A percentile compares a stretch with the other conserved stretches of the same genome.
Evolutionary conservation across 2,329 filamentous ascomycete genomes (phyloP).

Genomic region (Calonectria naviculata): DNA sequence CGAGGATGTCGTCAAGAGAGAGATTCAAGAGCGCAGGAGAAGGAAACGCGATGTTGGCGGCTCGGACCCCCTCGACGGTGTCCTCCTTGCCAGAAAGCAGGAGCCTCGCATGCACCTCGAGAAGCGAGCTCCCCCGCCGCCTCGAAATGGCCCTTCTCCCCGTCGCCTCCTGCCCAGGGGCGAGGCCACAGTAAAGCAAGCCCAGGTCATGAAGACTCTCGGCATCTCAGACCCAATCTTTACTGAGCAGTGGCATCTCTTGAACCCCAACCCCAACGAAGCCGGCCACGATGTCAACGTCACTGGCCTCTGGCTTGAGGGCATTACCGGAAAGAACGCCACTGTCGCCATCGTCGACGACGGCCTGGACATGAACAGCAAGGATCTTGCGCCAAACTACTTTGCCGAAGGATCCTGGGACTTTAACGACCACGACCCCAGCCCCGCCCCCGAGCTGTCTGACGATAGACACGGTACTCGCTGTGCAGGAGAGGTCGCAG

Average conservation of each 20-base stretch:
- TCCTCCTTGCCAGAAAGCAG: constrained; percentile 85
- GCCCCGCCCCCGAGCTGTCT: constrained; percentile 83
- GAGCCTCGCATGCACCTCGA: constrained; percentile 61
- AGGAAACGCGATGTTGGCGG: constrained; percentile 69
- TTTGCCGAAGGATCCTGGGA: constrained; percentile 94
- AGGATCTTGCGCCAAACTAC: constrained; percentile 93
- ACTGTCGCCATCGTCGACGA: constrained; percentile 97
- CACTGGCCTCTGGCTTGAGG: constrained; percentile 91
- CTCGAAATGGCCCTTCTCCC: constrained; percentile 25
- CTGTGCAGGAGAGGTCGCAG: constrained; percentile 93
- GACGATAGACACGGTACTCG: constrained; percentile 94
- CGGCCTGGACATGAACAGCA: constrained; percentile 94
- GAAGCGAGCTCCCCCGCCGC: constrained; percentile 61
- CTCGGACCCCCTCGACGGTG: constrained; percentile 73
- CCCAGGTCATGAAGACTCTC: constrained; percentile 72
- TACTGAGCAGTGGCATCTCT: constrained; percentile 93
- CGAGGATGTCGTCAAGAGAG: constrained; percentile 68
- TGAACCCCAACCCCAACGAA: constrained; percentile 80
- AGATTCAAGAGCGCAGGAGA: constrained; percentile 65
- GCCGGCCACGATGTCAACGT: constrained; percentile 94
- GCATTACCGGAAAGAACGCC: constrained; percentile 88
- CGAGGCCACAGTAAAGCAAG: constrained; percentile 66
- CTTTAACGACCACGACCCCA: constrained; percentile 86
- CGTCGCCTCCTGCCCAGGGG: constrained; percentile 28
- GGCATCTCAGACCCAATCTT: constrained; percentile 92